Percentiles rank a stretch among this genome's conserved stretches.
Conservation (phyloP, 495 filamentous ascomycete species). For the Usnea hakonensis region DNA sequence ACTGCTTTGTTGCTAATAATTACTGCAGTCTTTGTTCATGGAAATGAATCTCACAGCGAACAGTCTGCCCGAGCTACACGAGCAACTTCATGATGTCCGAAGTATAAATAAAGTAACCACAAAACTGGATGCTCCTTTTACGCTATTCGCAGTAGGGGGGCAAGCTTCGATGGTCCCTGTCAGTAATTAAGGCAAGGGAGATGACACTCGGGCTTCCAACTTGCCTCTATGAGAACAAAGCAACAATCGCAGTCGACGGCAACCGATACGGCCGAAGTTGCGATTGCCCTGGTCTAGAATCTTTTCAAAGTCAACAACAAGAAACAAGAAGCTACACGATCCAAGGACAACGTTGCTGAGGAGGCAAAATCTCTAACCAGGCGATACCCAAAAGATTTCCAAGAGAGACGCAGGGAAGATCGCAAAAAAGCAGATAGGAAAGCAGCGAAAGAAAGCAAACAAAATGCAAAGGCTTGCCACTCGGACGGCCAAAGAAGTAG, state of each 20-base stretch:
- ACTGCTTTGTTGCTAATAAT: neutral
- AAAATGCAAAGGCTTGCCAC: neutral
- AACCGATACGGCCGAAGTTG: neutral
- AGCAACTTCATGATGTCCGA: neutral
- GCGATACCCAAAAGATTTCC: neutral
- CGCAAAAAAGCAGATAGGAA: neutral
- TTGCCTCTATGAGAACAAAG: neutral
- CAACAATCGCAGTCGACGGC: neutral
- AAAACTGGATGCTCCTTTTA: conserved; percentile 15
- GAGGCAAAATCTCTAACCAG: neutral
- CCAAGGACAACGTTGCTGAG: neutral
- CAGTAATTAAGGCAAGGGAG: neutral
- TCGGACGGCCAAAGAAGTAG: neutral
- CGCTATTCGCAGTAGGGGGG: neutral
- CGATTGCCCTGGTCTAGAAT: neutral
- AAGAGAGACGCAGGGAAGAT: neutral
- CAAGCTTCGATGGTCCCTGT: neutral
- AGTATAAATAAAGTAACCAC: neutral
- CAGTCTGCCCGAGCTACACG: neutral
- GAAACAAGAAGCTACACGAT: neutral
- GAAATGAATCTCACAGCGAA: neutral
- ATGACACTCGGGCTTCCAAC: neutral
- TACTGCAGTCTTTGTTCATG: conserved; percentile 1
- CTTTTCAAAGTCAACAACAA: neutral
- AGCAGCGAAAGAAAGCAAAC: neutral